These are phyloP conservation scores for Neltuma alba DNA, from an alignment of 306 rosid genomes.

Conservation along the genomic window DNA sequence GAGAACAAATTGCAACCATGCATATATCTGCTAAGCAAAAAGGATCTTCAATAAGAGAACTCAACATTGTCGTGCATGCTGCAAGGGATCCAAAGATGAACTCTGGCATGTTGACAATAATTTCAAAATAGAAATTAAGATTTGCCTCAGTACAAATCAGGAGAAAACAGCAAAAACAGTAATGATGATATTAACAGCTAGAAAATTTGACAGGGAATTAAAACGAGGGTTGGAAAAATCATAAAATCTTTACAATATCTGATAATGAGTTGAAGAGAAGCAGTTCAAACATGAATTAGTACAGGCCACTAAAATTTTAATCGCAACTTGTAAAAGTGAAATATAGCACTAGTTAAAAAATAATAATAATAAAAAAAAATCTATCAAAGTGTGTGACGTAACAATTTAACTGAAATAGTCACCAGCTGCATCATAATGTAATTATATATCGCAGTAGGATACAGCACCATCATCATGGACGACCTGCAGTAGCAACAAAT, in stretches of 20 bases:
- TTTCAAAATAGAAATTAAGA: slow-evolving; percentile 12
- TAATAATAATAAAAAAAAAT: slow-evolving; percentile 24
- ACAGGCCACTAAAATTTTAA: not conserved
- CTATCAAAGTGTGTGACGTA: slow-evolving; percentile 7
- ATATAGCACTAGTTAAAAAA: not conserved
- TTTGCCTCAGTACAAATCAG: not conserved
- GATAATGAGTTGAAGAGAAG: not conserved
- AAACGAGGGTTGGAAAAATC: not conserved
- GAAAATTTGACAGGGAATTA: not conserved
- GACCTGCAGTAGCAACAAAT: slow-evolving; percentile 69
- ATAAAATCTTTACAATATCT: not conserved
- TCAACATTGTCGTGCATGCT: not conserved
- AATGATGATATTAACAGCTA: not conserved
- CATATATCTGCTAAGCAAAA: not conserved
- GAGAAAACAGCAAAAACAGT: not conserved
- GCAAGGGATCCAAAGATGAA: slow-evolving; percentile 17
- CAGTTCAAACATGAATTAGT: not conserved
- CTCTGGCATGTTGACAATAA: not conserved
- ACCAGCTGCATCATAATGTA: slow-evolving; percentile 29
- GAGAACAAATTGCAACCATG: not conserved
- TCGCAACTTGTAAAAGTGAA: slow-evolving; percentile 1
- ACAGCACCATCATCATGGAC: slow-evolving; percentile 93
- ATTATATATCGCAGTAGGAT: slow-evolving; percentile 55
- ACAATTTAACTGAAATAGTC: slow-evolving; percentile 10
- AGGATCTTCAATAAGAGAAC: not conserved